Evolutionary conservation across 306 rosid genomes (phyloP), one percentile per base, ranked within the genome.

Genomic region (Ormosia semicastrata): DNA sequence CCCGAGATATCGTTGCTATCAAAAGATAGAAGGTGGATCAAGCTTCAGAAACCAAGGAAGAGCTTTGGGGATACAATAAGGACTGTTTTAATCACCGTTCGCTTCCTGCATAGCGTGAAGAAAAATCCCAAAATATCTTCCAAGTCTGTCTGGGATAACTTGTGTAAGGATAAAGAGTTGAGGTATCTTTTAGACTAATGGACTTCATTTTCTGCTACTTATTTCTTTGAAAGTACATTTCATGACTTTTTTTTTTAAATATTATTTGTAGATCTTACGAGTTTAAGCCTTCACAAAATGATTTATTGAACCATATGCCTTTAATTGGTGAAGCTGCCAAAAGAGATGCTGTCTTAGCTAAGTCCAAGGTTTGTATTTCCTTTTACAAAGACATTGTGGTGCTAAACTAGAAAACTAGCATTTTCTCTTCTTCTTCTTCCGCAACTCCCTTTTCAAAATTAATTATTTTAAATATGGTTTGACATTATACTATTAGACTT

Each of bases 1-100:
- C 96, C 98, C 0, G 88, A 82, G 89, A 81, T 95, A 18, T 87
- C 83, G 2, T 89, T 95, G 82, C 88, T 92, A 32, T 77, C 88
- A 4, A 93, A 92, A 81, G 91, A 84, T 17, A 80, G 75, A 6
- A 67, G 10, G 11, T 93, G 98, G 99, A 68, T 91, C 73, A 83
- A 60, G 66, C 92, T 95, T 78, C 83, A 85, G 84, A 92, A 88
- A 75, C 99, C 99, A 0, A 84, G 94, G 84, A 92, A 87, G 73
- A 79, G 90, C 62, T 95, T 84, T 74, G 87, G 46, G 86, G 90
- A 58, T 10, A 78, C 73, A 10, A 70, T 95, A 30, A 88, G 89
- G 85, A 82, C 91, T 24, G 65, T 88, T 43, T 62, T 93, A 77
- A 41, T 91, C 54, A 89, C 99, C 2, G 54, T 95, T 70, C 86